These are phyloP conservation scores for Mycena pura DNA, from an alignment of 768 basidiomycete genomes.

Conservation along the genomic window DNA sequence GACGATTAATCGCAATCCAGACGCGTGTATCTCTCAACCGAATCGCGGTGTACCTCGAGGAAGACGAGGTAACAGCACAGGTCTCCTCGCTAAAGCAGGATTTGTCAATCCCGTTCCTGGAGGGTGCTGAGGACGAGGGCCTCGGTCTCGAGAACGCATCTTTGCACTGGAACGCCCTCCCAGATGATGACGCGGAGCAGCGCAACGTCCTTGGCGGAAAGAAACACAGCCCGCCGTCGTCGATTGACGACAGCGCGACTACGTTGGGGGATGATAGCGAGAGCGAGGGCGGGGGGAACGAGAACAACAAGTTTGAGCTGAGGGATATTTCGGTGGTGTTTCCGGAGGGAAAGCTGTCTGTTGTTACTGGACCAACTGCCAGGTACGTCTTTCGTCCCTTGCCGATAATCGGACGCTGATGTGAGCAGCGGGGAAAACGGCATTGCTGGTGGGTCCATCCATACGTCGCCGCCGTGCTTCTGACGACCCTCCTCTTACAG, in stretches of 20 bases:
- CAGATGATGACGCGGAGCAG: background rate
- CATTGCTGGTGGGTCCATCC: conserved; percentile 59
- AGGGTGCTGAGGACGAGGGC: conserved; percentile 43
- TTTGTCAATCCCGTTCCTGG: conserved; percentile 22
- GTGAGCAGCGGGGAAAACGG: conserved; percentile 67
- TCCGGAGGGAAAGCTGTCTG: conserved; percentile 71
- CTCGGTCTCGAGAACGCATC: conserved; percentile 66
- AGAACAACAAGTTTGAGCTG: conserved; percentile 68
- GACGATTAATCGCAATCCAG: too few species aligned
- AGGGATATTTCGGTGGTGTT: conserved; percentile 71
- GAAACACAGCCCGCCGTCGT: too few species aligned
- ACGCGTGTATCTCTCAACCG: conserved; percentile 72
- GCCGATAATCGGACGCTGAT: too few species aligned
- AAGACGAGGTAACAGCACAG: conserved; percentile 74
- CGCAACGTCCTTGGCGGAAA: too few species aligned
- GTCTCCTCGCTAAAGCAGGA: conserved; percentile 68
- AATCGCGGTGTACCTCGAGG: conserved; percentile 70
- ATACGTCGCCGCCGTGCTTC: background rate
- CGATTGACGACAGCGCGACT: too few species aligned
- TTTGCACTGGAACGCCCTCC: conserved; percentile 67
- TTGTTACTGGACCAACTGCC: conserved; percentile 83
- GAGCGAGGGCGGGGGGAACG: conserved; percentile 6
- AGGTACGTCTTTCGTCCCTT: conserved; percentile 6
- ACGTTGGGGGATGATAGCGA: background rate
- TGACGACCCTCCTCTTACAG: conserved; percentile 35